phyloP scores from a whole-genome alignment of 257 asterid species.

The Thymus quinquecostatus region DNA sequence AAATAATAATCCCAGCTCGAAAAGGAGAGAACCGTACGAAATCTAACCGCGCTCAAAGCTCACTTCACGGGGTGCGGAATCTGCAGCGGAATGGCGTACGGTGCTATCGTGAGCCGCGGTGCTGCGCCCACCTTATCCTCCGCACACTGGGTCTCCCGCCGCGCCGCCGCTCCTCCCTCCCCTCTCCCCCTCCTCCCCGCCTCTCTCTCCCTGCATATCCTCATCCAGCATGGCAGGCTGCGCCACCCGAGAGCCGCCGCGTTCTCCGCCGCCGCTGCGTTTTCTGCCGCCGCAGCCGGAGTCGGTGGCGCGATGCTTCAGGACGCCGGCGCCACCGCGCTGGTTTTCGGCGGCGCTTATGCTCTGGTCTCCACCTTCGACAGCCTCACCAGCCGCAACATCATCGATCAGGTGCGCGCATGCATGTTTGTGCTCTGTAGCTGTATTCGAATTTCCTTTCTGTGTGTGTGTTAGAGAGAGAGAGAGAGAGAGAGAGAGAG shows the following conservation, averaged over 20 bases:
- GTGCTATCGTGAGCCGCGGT: slow-evolving; percentile 37
- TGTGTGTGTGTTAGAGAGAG: slow-evolving; percentile 6
- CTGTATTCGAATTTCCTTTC: background rate
- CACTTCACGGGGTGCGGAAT: background rate
- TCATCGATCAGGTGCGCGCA: slow-evolving; percentile 73
- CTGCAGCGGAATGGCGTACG: slow-evolving; percentile 31
- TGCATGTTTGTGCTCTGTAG: slow-evolving; percentile 22
- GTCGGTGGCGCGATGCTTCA: slow-evolving; percentile 40
- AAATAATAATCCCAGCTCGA: background rate
- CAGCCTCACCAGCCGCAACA: slow-evolving; percentile 59
- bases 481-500: slow-evolving; percentile 25
- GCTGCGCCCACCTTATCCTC: slow-evolving; percentile 35
- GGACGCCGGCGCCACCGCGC: slow-evolving; percentile 79
- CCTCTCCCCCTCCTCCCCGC: slow-evolving; percentile 12
- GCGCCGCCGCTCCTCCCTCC: slow-evolving; percentile 7
- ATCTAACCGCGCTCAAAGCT: background rate
- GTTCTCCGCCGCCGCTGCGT: slow-evolving; percentile 12
- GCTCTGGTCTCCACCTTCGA: slow-evolving; percentile 78
- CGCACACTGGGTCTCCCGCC: slow-evolving; percentile 31
- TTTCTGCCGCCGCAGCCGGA: slow-evolving; percentile 29
- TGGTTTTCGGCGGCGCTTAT: slow-evolving; percentile 75
- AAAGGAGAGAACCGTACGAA: slow-evolving; percentile 10
- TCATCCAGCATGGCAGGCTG: slow-evolving; percentile 17
- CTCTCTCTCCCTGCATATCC: slow-evolving; percentile 18
- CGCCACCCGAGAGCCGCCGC: slow-evolving; percentile 39